Conservation (phyloP, 257 asterid genomes). For the Solanum lycopersicoides region DNA sequence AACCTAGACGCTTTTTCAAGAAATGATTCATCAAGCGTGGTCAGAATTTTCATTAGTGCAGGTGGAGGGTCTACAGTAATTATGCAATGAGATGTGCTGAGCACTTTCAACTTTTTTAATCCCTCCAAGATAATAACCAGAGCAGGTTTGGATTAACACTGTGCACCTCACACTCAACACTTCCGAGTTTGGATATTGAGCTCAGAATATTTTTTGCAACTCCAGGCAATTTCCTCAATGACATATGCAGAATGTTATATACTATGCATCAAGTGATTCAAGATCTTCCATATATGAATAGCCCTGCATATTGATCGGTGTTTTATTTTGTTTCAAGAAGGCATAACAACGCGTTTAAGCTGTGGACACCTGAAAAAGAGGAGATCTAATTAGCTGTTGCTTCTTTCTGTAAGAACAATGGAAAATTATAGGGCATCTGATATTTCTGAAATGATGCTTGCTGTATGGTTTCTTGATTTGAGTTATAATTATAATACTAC, state of each 20-base stretch:
- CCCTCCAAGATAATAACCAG: too few relatives aligned
- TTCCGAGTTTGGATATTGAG: neutral
- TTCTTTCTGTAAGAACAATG: neutral
- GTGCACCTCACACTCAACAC: neutral
- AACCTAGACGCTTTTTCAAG: too few relatives aligned
- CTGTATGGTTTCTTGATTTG: neutral
- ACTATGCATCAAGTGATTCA: neutral
- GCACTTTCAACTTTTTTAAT: too few relatives aligned
- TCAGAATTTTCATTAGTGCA: too few relatives aligned
- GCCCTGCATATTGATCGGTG: neutral
- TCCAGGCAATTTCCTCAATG: neutral
- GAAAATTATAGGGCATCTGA: neutral
- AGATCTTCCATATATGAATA: neutral
- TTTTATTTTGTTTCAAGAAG: neutral
- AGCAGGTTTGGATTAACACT: neutral
- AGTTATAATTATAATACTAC: neutral
- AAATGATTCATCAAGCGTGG: too few relatives aligned
- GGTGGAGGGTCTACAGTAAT: too few relatives aligned
- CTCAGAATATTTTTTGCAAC: neutral
- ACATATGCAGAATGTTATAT: neutral
- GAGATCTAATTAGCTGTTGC: neutral
- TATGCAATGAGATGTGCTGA: too few relatives aligned
- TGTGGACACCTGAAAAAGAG: neutral
- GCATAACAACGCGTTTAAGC: neutral
- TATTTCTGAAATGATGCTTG: neutral